phyloP scores from a whole-genome alignment of 495 filamentous ascomycete species.

The Hypoxylon cercidicola region DNA sequence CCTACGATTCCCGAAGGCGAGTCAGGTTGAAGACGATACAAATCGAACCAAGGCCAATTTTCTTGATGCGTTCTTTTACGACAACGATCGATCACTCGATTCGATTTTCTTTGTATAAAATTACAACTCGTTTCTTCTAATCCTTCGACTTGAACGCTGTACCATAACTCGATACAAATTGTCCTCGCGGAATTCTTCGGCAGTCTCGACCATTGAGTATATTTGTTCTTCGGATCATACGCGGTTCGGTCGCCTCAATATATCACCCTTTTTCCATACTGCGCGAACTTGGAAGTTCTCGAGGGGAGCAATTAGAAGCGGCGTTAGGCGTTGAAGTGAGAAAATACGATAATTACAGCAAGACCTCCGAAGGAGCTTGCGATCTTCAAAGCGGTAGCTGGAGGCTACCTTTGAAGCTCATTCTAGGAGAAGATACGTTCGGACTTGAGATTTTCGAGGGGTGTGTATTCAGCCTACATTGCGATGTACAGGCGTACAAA shows the following conservation, averaged over 20 bases:
- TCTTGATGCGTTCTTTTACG: not conserved
- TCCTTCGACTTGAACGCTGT: not conserved
- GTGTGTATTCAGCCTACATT: not conserved
- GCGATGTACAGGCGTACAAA: not conserved
- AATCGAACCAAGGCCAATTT: not conserved
- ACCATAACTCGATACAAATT: not conserved
- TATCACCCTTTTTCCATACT: not conserved
- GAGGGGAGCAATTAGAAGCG: not conserved
- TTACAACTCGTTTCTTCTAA: not conserved
- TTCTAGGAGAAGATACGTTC: not conserved
- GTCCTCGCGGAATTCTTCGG: not conserved
- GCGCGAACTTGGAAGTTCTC: not conserved
- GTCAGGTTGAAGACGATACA: constrained; percentile 8
- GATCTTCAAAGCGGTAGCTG: not conserved
- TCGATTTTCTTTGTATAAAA: constrained; percentile 8
- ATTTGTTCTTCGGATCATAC: not conserved
- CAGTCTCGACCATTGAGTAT: not conserved
- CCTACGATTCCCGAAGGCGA: constrained; percentile 19
- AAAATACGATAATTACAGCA: not conserved
- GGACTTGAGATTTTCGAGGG: not conserved
- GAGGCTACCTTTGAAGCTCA: not conserved
- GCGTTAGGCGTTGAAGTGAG: not conserved
- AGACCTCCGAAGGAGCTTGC: not conserved
- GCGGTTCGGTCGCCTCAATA: not conserved
- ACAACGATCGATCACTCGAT: not conserved